These are phyloP conservation scores for Halophytophthora batemanensis DNA, from an alignment of 352 stramenopile genomes.

Conservation along the genomic window DNA sequence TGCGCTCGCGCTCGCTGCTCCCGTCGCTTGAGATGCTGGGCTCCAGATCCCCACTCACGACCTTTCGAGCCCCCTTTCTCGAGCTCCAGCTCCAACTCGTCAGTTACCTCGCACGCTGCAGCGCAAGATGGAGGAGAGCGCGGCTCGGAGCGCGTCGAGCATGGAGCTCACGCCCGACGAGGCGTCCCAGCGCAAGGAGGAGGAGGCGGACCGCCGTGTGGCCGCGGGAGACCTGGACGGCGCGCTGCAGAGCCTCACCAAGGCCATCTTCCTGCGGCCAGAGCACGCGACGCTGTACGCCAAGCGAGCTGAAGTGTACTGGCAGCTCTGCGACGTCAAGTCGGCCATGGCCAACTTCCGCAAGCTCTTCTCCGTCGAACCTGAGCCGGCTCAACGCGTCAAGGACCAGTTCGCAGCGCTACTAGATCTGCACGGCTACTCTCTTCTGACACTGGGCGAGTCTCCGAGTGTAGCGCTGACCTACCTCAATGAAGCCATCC, in stretches of 20 bases:
- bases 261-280: slow-evolving; percentile 72
- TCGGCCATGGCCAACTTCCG: slow-evolving; percentile 79
- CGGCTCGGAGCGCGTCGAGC: slow-evolving; percentile 7
- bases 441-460: slow-evolving; percentile 55
- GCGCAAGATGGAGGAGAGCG: neutral
- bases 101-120: too few species aligned
- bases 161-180: slow-evolving; percentile 49
- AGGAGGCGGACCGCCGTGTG: slow-evolving; percentile 40
- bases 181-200: slow-evolving; percentile 41
- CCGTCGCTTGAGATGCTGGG: neutral
- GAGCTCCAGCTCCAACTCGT: too few species aligned
- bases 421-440: slow-evolving; percentile 71
- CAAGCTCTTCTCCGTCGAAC: slow-evolving; percentile 63
- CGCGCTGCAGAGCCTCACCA: slow-evolving; percentile 59
- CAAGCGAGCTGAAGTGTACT: slow-evolving; percentile 69
- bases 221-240: slow-evolving; percentile 34
- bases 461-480: slow-evolving; percentile 50
- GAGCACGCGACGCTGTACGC: slow-evolving; percentile 50
- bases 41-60: neutral
- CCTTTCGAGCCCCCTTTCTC: neutral
- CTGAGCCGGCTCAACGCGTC: slow-evolving; percentile 54
- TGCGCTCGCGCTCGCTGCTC: neutral
- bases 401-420: slow-evolving; percentile 75
- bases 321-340: slow-evolving; percentile 71
- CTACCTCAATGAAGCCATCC: slow-evolving; percentile 74